phyloP scores from a whole-genome alignment of 305 asterid species.

The Petunia hybrid region DNA sequence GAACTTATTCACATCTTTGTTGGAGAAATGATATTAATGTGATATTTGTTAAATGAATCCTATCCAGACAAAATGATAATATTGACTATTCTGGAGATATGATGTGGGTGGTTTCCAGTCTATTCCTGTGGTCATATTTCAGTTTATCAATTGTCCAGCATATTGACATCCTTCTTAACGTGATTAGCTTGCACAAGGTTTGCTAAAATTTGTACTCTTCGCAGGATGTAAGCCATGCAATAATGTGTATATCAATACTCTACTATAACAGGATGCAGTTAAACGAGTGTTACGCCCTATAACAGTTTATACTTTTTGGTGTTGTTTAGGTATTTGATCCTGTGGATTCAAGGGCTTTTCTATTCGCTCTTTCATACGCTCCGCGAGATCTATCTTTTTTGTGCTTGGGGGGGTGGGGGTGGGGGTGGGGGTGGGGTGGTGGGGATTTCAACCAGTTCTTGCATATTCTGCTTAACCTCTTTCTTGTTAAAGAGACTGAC shows the following conservation, averaged over 20 bases:
- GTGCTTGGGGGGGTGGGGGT: not conserved
- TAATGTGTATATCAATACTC: not conserved
- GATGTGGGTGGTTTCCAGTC: slow-evolving; percentile 1
- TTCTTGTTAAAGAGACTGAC: not conserved
- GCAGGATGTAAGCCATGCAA: not conserved
- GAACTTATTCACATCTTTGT: slow-evolving; percentile 24
- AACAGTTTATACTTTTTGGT: slow-evolving; percentile 11
- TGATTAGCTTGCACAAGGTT: not conserved
- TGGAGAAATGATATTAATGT: not conserved
- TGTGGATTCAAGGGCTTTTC: not conserved
- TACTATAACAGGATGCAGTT: slow-evolving; percentile 1
- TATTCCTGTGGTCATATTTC: not conserved
- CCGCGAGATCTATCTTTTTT: not conserved
- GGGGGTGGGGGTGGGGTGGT: not conserved
- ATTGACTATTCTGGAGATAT: slow-evolving; percentile 16
- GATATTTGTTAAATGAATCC: slow-evolving; percentile 2
- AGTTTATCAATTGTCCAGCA: not conserved
- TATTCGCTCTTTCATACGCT: not conserved
- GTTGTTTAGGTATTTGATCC: slow-evolving; percentile 25
- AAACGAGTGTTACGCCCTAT: not conserved
- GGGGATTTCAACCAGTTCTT: not conserved
- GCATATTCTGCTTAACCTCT: slow-evolving; percentile 9
- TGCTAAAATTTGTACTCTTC: not conserved
- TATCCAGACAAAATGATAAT: slow-evolving; percentile 24
- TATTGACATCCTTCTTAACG: not conserved